Percentiles rank a stretch among this genome's conserved stretches.
Evolutionary conservation across 768 basidiomycete genomes (phyloP).

Genomic region (Rhodocollybia butyracea): DNA sequence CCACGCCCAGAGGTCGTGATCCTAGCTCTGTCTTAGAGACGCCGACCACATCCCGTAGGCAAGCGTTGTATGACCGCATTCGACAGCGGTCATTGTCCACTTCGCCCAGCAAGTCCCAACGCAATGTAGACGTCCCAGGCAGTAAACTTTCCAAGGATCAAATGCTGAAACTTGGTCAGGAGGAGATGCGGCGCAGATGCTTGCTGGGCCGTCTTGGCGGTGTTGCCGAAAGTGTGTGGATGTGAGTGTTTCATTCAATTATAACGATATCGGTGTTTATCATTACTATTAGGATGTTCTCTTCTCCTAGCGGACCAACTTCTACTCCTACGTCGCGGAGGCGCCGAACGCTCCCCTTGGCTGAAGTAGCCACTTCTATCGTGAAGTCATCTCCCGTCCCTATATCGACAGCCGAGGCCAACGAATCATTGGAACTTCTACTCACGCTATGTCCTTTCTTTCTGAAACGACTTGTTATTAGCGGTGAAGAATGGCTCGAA

Average conservation of each 20-base stretch:
- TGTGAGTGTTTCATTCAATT: slow-evolving; percentile 45
- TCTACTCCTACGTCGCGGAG: slow-evolving; percentile 59
- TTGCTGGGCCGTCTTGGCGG: slow-evolving; percentile 73
- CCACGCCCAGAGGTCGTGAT: slow-evolving; percentile 57
- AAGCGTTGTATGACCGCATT: slow-evolving; percentile 79
- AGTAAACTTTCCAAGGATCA: slow-evolving; percentile 61
- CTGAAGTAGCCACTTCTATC: slow-evolving; percentile 65
- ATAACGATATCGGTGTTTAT: slow-evolving; percentile 1
- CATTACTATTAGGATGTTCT: slow-evolving; percentile 58
- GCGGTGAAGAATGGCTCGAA: slow-evolving; percentile 55
- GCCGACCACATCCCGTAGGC: slow-evolving; percentile 70
- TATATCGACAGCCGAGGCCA: slow-evolving; percentile 73
- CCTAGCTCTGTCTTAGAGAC: slow-evolving; percentile 61
- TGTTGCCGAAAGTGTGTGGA: slow-evolving; percentile 87
- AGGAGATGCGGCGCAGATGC: slow-evolving; percentile 74
- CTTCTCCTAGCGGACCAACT: slow-evolving; percentile 51
- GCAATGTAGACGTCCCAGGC: slow-evolving; percentile 35
- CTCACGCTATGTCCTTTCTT: slow-evolving; percentile 78
- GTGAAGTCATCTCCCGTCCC: slow-evolving; percentile 82
- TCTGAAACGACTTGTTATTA: slow-evolving; percentile 59
- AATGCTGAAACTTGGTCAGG: slow-evolving; percentile 68
- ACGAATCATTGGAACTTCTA: slow-evolving; percentile 68
- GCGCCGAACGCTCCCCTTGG: slow-evolving; percentile 63
- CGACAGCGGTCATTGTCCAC: slow-evolving; percentile 67
- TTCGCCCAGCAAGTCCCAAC: slow-evolving; percentile 56